Evolutionary conservation across 2,329 filamentous ascomycete genomes (phyloP), one percentile per base, ranked within the genome.

Genomic region (Colletotrichum tanaceti): DNA sequence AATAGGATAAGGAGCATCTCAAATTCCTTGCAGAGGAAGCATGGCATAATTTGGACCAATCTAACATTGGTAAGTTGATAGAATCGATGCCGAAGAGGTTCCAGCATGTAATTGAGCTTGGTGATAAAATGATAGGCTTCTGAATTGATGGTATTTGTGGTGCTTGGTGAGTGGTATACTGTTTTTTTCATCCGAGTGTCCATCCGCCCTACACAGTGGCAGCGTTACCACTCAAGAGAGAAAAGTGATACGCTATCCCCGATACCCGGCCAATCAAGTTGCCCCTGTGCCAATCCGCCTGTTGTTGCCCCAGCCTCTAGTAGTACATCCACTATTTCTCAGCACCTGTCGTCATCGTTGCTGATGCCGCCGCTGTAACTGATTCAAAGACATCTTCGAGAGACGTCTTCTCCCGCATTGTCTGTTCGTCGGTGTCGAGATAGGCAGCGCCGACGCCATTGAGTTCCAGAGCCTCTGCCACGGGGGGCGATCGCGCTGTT

Each of bases 401-500:
- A 22, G 38, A 60, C 32, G 35, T 46, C 59, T 64, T 71, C 54
- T 71, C 71, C 22, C 67, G 70, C 60, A 73, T 57, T 28, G 61
- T 52, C 18, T 71, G 68, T 9, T 71, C 69, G 18, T 74, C 72
- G n/a, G 71, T 53, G 6, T 61, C 70, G 43, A 71, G 39, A 50
- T 74, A 65, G 9, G 72, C 73, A 35, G 73, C 74, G 13, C 74
- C 74, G 13, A 76, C 71, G n/a, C 74, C 75, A 22, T 73, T 69
- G 16, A 76, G 68, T 14, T 71, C 70, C 10, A 69, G 58, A n/a
- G 58, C 47, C 13, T 70, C 58, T 44, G 54, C 43, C 20, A 24
- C 24, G n/a, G 60, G 35, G 54, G 52, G 22, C 22, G 28, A 41
- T 22, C 5, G 46, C 7, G 16, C 44, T 38, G 35, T 18, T 28